Base-by-base conservation (phyloP, 78 protist species). In the Parvularia atlantis region DNA sequence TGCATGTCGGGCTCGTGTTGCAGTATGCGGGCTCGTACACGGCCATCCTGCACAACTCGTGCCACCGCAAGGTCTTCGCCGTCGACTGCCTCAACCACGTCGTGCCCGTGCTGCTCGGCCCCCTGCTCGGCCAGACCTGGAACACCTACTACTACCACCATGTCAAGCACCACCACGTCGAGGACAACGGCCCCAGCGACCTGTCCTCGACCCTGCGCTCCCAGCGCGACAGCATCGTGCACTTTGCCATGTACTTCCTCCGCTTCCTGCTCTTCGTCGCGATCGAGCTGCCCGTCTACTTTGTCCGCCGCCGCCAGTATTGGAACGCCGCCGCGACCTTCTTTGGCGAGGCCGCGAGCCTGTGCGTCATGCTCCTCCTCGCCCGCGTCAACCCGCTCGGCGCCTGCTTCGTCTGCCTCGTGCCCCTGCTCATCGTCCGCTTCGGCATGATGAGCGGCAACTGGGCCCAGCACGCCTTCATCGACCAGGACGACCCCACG, bases 401-500 rank as follows among this genome's bases (percentile, higher is more conserved):
- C 28, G n/a, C 73, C 30, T 22, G 7, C 37, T 41, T 68, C 9
- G 59, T 52, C 14, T 16, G 7, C 41, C 10, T 68, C 26, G 17
- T 36, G 28, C 73, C 73, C 40, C 31, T 68, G 40, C 40, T 53
- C 36, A 54, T 52, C 17, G 41, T 46, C 48, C n/a, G 73, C 9
- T 5, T 58, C 20, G 73, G 73, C n/a, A 68, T 68, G 73, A 68
- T 68, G 73, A 16, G 53, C 20, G 73, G 73, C n/a, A 68, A 68
- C 41, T 68, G 73, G 73, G 73, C 53, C 10, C 73, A 68, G 59
- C 73, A 68, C 73, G 73, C 73, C n/a, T 52, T 68, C 59, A 68
- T 68, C 73, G 16, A 68, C 41, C 54, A 9, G 13, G 73, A 46
- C 14, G 59, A 52, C 10, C 73, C 73, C 16, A n/a, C 59, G 31